These are phyloP conservation scores for Botrytis squamosa DNA, from an alignment of 2,329 filamentous ascomycete species.

Conservation along the genomic window DNA sequence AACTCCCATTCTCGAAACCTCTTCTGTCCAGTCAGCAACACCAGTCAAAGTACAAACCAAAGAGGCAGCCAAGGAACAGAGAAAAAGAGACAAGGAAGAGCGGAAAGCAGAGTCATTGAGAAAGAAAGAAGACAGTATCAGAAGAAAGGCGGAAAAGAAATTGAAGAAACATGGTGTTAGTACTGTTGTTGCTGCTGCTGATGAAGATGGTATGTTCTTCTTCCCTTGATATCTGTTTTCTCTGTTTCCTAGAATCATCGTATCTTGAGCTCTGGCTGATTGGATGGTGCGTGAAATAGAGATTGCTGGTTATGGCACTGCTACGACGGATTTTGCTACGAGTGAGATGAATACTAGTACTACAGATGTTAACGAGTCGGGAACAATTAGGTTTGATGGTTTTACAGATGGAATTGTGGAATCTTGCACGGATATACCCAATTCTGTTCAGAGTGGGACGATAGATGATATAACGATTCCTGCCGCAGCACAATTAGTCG, in stretches of 20 bases:
- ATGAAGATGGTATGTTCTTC: background rate
- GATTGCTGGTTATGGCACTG: background rate
- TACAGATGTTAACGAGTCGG: background rate
- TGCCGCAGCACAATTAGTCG: background rate
- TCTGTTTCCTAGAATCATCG: background rate
- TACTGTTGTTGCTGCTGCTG: background rate
- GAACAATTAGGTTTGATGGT: background rate
- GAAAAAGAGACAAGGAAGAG: constrained; percentile 29
- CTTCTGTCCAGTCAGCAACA: background rate
- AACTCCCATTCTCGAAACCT: background rate
- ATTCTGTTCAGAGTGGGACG: background rate
- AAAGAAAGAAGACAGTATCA: background rate
- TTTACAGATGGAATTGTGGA: background rate
- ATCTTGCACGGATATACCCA: background rate
- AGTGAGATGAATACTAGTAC: background rate
- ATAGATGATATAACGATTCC: background rate
- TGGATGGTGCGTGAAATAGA: background rate
- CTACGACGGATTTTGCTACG: background rate
- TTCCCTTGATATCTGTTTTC: background rate
- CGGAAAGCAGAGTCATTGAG: constrained; percentile 27
- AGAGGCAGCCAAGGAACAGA: constrained; percentile 29
- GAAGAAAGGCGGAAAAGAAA: background rate
- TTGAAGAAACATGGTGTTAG: background rate
- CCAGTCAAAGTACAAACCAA: constrained; percentile 22
- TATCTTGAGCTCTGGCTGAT: background rate